A percentile compares a stretch with the other conserved stretches of the same genome.
phyloP scores from a whole-genome alignment of 305 asterid genomes.

The Solanum hybrid region DNA sequence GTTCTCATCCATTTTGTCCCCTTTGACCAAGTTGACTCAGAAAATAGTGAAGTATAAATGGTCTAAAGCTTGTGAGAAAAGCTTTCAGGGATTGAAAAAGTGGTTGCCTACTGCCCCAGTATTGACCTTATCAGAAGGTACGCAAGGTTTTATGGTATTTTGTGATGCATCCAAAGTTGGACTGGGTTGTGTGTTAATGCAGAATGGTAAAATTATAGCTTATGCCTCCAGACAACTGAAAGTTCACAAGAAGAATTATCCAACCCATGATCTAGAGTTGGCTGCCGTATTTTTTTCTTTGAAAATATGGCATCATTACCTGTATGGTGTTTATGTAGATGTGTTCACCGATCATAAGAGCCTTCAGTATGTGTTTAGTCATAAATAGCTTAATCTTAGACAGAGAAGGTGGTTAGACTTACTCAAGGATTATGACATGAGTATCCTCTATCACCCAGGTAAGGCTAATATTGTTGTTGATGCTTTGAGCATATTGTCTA shows the following conservation, averaged over 20 bases:
- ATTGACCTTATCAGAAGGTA: not conserved
- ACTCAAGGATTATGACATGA: not conserved
- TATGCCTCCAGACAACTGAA: not conserved
- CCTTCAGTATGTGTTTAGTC: not conserved
- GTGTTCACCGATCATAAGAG: not conserved
- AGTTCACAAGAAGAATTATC: not conserved
- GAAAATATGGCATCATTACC: too few relatives aligned
- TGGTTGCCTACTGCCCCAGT: not conserved
- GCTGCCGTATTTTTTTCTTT: not conserved
- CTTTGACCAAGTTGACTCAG: not conserved
- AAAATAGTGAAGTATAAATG: not conserved
- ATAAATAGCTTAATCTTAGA: not conserved
- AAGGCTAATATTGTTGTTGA: not conserved
- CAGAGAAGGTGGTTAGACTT: not conserved
- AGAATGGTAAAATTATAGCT: not conserved
- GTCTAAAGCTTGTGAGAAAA: not conserved
- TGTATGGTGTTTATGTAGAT: not conserved
- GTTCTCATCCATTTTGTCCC: not conserved
- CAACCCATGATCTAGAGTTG: not conserved
- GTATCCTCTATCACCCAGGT: not conserved
- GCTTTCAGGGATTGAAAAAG: too few relatives aligned
- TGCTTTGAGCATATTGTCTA: not conserved
- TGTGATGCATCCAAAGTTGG: not conserved
- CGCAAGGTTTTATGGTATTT: not conserved
- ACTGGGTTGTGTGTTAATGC: not conserved